phyloP scores from a whole-genome alignment of 164 flowering plant genomes.

The Stephania cephalantha region DNA sequence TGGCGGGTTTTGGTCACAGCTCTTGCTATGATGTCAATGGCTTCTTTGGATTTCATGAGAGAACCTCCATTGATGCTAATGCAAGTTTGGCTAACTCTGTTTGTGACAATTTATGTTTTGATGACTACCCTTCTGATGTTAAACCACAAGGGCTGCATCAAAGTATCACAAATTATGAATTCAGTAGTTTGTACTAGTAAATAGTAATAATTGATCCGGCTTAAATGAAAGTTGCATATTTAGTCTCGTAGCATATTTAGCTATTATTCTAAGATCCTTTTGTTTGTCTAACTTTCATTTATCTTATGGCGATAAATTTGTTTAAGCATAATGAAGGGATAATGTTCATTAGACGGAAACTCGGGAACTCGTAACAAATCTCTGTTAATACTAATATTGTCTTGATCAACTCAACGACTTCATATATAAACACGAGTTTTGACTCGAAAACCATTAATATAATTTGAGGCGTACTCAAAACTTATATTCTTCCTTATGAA shows the following conservation, averaged over 20 bases:
- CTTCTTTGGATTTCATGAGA: constrained; percentile 12
- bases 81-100: constrained; percentile 12
- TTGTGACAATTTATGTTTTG: constrained; percentile 1
- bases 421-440: no score
- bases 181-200: neutral
- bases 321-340: no score
- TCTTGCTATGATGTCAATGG: constrained; percentile 13
- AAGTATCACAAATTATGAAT: constrained; percentile 4
- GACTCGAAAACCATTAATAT: no score
- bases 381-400: no score
- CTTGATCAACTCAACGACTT: no score
- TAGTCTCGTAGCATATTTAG: neutral
- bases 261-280: neutral
- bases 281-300: no score
- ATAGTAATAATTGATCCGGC: neutral
- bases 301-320: neutral
- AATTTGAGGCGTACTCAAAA: no score
- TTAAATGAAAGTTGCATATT: no score
- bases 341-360: no score
- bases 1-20: constrained; percentile 18
- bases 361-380: no score
- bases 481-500: no score
- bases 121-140: constrained; percentile 3
- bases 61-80: constrained; percentile 5
- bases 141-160: constrained; percentile 5